These are phyloP conservation scores for Agrocybe praecox DNA, from an alignment of 768 basidiomycete species.

Conservation along the genomic window DNA sequence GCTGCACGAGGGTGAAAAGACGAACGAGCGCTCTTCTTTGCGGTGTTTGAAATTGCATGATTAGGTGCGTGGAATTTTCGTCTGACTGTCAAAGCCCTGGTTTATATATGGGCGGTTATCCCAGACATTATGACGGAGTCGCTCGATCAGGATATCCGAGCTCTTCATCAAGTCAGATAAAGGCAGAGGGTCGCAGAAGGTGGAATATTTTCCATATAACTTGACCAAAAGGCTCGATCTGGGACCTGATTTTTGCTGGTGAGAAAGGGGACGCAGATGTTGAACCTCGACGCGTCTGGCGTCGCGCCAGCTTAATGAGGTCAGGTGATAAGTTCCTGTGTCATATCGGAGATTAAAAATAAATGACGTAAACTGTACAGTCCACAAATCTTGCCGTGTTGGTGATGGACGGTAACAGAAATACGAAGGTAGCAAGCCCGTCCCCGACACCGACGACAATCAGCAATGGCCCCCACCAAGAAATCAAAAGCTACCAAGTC, in stretches of 20 bases:
- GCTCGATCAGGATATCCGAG: neutral
- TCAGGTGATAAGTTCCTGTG: neutral
- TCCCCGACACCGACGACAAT: constrained; percentile 24
- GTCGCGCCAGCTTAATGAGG: constrained; percentile 3
- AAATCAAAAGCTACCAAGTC: constrained; percentile 95
- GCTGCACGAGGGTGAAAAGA: neutral
- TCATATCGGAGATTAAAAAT: constrained; percentile 29
- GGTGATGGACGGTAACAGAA: constrained; percentile 1
- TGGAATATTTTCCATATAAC: too few relatives aligned
- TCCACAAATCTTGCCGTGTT: neutral
- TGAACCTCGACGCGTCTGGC: too few relatives aligned
- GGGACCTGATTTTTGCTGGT: too few relatives aligned
- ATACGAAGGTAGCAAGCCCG: constrained; percentile 11
- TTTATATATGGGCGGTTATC: neutral
- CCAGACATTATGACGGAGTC: constrained; percentile 7
- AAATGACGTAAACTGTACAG: constrained; percentile 33
- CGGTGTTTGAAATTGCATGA: neutral
- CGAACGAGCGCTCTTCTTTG: constrained; percentile 6
- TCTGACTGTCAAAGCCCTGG: too few relatives aligned
- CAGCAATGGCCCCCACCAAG: constrained; percentile 89
- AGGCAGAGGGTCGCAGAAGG: too few relatives aligned
- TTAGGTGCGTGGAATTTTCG: neutral
- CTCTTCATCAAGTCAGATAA: too few relatives aligned
- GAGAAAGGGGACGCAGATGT: too few relatives aligned
- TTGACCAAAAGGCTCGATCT: too few relatives aligned